A percentile compares a stretch with the other conserved stretches of the same genome.
These are phyloP conservation scores for Fusarium pseudocircinatum DNA, from an alignment of 2,329 filamentous ascomycete species.

Conservation along the genomic window DNA sequence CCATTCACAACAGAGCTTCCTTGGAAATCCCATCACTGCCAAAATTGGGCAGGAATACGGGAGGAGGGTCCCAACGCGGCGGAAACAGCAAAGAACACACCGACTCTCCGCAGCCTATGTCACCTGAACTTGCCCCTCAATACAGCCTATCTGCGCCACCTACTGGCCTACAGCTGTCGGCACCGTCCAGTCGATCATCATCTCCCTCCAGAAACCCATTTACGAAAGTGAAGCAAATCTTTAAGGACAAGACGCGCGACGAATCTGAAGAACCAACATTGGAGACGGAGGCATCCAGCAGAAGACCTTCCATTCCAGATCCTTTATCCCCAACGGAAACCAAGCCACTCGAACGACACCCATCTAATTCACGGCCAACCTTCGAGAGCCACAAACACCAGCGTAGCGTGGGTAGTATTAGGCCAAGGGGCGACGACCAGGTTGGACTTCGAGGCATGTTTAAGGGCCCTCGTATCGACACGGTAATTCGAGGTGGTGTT, in stretches of 20 bases:
- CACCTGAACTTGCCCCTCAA: conserved; percentile 61
- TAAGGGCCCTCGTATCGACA: conserved; percentile 79
- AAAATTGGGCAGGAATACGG: conserved; percentile 53
- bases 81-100: conserved; percentile 55
- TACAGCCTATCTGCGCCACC: conserved; percentile 64
- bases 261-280: conserved; percentile 47
- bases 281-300: conserved; percentile 48
- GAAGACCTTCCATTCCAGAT: conserved; percentile 43
- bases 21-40: conserved; percentile 38
- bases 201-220: conserved; percentile 72
- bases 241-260: conserved; percentile 64
- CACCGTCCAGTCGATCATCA: conserved; percentile 67
- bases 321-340: conserved; percentile 35
- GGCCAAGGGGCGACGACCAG: conserved; percentile 49
- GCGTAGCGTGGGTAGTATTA: conserved; percentile 60
- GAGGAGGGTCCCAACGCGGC: conserved; percentile 58
- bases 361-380: conserved; percentile 47
- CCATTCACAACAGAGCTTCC: conserved; percentile 30
- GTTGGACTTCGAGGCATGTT: conserved; percentile 71
- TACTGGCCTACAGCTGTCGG: conserved; percentile 71
- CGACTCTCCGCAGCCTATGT: conserved; percentile 59
- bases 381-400: conserved; percentile 61
- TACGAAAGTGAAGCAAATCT: conserved; percentile 64
- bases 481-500: conserved; percentile 70
- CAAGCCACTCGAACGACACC: conserved; percentile 48